These are phyloP conservation scores for Trichosporon ovoides DNA, from an alignment of 1,284 basidiomycete genomes.

Conservation along the genomic window DNA sequence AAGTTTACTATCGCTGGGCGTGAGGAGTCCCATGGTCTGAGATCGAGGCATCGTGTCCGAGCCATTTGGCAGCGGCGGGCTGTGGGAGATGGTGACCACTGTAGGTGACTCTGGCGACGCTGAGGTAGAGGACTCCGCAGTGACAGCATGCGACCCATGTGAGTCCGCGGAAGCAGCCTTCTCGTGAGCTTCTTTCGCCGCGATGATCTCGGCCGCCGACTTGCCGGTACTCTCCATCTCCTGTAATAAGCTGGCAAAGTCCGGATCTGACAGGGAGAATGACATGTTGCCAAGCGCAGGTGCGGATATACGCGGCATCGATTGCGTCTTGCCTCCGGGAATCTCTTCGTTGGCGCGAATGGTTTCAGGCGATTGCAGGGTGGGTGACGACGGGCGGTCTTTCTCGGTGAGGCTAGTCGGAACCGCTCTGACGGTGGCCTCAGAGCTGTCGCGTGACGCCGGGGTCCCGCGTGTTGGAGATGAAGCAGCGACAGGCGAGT, in stretches of 20 bases:
- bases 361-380: not conserved
- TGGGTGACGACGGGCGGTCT: not conserved
- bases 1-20: slow-evolving; percentile 26
- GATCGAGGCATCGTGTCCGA: not conserved
- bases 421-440: not conserved
- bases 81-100: not conserved
- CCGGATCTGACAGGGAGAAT: slow-evolving; percentile 49
- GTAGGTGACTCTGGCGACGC: not conserved
- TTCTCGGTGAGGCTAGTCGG: not conserved
- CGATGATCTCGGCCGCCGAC: not conserved
- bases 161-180: not conserved
- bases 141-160: not conserved
- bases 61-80: not conserved
- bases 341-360: not conserved
- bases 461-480: not conserved
- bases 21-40: slow-evolving; percentile 12
- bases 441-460: not conserved
- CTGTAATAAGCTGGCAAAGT: slow-evolving; percentile 48
- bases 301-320: slow-evolving; percentile 36
- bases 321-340: not conserved
- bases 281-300: slow-evolving; percentile 44
- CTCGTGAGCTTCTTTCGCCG: not conserved
- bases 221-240: slow-evolving; percentile 28
- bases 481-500: not conserved
- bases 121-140: not conserved